A percentile compares a stretch with the other conserved stretches of the same genome.
Evolutionary conservation across 2,329 filamentous ascomycete species (phyloP).

Genomic region (Endoconidiophora laricicola): DNA sequence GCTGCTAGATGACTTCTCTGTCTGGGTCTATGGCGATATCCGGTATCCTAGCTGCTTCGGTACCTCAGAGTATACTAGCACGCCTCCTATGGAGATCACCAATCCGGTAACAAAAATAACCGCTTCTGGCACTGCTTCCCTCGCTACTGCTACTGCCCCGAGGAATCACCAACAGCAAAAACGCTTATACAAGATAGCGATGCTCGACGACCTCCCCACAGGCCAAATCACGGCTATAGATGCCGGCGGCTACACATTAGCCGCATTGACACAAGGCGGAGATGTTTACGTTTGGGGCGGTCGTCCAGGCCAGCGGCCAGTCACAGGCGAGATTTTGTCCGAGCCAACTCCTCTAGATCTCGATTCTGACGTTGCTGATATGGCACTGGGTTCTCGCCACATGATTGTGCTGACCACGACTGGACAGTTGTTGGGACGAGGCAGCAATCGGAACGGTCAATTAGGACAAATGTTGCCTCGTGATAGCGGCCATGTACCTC

Average conservation of each 20-base stretch:
- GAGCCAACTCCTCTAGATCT: slow-evolving; percentile 30
- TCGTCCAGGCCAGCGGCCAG: slow-evolving; percentile 10
- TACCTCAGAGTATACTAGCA: slow-evolving; percentile 18
- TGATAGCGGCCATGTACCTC: background rate
- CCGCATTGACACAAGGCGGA: slow-evolving; percentile 38
- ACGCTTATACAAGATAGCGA: too few species aligned
- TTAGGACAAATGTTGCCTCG: slow-evolving; percentile 25
- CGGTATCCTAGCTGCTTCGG: slow-evolving; percentile 37
- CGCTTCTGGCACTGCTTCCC: background rate
- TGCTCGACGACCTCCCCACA: slow-evolving; percentile 27
- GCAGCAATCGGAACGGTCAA: slow-evolving; percentile 42
- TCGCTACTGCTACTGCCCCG: background rate
- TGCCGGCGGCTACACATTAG: slow-evolving; percentile 39
- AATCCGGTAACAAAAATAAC: background rate
- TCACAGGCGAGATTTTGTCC: slow-evolving; percentile 9
- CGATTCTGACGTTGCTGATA: slow-evolving; percentile 34
- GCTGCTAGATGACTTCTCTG: slow-evolving; percentile 26
- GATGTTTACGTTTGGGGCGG: slow-evolving; percentile 47
- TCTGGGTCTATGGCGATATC: slow-evolving; percentile 40
- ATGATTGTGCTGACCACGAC: slow-evolving; percentile 36
- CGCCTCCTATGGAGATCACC: too few species aligned
- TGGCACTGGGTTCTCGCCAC: slow-evolving; percentile 42
- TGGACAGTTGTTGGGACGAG: slow-evolving; percentile 36
- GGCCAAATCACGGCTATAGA: slow-evolving; percentile 35
- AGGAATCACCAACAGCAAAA: slow-evolving; percentile 18